Percentiles rank a stretch among this genome's conserved stretches.
Conservation (phyloP, 768 basidiomycete genomes). For the Phlegmacium glaucopus region DNA sequence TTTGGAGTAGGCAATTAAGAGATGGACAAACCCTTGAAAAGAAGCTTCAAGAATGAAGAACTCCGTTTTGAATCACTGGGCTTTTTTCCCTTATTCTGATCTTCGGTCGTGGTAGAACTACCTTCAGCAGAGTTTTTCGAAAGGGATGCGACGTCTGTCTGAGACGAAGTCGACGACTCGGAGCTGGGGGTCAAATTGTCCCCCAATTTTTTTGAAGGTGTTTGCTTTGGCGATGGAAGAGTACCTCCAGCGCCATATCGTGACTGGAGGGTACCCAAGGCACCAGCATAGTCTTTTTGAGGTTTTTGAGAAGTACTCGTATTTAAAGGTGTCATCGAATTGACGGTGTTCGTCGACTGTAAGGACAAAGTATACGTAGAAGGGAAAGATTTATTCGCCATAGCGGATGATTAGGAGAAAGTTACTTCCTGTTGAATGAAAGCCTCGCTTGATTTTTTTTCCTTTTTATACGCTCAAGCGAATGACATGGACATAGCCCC, state of each 20-base stretch:
- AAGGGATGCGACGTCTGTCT: conserved; percentile 12
- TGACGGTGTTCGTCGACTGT: conserved; percentile 22
- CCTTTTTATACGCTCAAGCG: neutral
- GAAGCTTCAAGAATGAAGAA: conserved; percentile 13
- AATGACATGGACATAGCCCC: too few relatives aligned
- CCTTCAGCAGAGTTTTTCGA: neutral
- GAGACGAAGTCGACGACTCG: conserved; percentile 9
- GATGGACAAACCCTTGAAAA: conserved; percentile 19
- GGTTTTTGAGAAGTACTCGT: conserved; percentile 9
- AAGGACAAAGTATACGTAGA: conserved; percentile 16
- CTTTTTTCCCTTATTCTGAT: neutral
- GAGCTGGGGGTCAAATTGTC: conserved; percentile 6
- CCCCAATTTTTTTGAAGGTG: conserved; percentile 23
- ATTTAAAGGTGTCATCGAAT: conserved; percentile 15
- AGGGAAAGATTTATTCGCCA: conserved; percentile 11
- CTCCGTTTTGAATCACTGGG: conserved; percentile 11
- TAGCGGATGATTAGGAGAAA: neutral
- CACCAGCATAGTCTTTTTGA: conserved; percentile 36
- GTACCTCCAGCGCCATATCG: conserved; percentile 31
- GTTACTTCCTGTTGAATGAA: too few relatives aligned
- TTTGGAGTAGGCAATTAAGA: neutral
- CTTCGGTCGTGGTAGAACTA: conserved; percentile 1
- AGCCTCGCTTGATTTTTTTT: too few relatives aligned
- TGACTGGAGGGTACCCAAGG: conserved; percentile 31
- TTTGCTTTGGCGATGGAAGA: conserved; percentile 28